Base-by-base conservation (phyloP, 768 basidiomycete species). In the Hirschioporus abietinus region DNA sequence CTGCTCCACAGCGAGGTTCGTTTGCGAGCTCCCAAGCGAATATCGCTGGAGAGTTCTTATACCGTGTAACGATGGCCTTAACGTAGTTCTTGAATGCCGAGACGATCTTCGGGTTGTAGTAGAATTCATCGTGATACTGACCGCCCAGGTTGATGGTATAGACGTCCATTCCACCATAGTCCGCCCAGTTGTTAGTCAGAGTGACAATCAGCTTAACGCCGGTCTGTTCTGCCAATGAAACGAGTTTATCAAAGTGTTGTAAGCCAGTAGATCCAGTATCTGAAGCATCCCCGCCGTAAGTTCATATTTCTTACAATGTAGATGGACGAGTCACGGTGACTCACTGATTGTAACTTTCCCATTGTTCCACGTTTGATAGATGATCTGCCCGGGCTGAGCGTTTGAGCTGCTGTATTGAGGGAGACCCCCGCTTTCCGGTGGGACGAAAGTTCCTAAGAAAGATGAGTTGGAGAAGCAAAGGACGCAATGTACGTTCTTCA, bases 1-100 rank as follows among this genome's bases (percentile, higher is more conserved):
- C 69, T 23, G 70, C 70, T 7, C 27, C 69, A 71, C 84, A 86
- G 12, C 85, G 79, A 5, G 85, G 85, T 68, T 86, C 85, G 67
- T 85, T 87, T 77, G 85, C 82, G 36, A 86, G 66, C 66, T 78
- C 75, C 76, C 75, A 77, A 1, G 74, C 74, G 36, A 77, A 75
- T 27, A 77, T 71, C 12, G 72, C 68, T 1, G 75, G 69, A 12
- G 73, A 75, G 36, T 69, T 65, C 42, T 71, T 73, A 68, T 77
- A 76, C 35, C 76, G 72, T 25, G 71, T 70, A 6, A 78, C 71
- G 60, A 76, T 73, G 23, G 74, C 73, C 58, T 69, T 69, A 23
- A 74, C 72, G 64, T 77, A 77, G n/a, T 70, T 72, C 60, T 72
- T 70, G 69, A 65, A 72, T 5, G 71, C 71, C 23, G 25, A 25